Base-by-base conservation (phyloP, 768 basidiomycete genomes). In the Leucosporidium scottii region DNA sequence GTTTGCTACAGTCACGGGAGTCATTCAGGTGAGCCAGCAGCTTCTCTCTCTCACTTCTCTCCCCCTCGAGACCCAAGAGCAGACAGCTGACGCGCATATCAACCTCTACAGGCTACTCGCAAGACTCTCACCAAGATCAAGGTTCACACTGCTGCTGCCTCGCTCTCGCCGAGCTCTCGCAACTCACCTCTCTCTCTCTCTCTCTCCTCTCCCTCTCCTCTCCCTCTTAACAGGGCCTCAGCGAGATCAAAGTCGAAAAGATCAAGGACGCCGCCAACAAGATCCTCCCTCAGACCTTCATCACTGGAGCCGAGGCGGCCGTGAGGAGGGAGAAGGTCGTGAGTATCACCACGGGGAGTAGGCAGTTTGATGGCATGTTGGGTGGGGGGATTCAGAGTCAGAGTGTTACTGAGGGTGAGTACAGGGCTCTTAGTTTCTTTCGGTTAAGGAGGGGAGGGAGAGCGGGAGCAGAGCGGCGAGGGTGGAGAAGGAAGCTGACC, bases 191-290 rank as follows among this genome's bases (percentile, higher is more conserved):
- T 28, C 15, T 6, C 18, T 25, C 27, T 18, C 23, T 8, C 25
- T 34, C 44, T 50, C 27, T 23, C 2, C 21, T 20, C 47, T 25
- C 57, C n/a, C 58, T 34, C 13, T 18, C 28, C 15, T 44, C 39
- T 44, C 3, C 39, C 8, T 13, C 13, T 3, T 3, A 12, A 15
- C 65, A 93, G 91, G 93, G 93, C 53, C 87, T 94, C 83, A 93
- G 93, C 4, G 93, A 96, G 74, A 89, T 93, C 0, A 98, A 98
- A 77, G 92, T 98, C 2, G 93, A 98, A 76, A 98, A 98, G 78
- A 90, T 97, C 74, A 94, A 93, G 90, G 93, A 96, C 81, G 90
- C 89, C 10, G 91, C 91, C 13, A 85, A 89, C 67, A 96, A 60
- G 47, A 47, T 60, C 25, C 63, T 93, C 90, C 93, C 93, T 0